These are phyloP conservation scores for Hyphodiscus sp. DNA, from an alignment of 2,329 filamentous ascomycete genomes.

Conservation along the genomic window DNA sequence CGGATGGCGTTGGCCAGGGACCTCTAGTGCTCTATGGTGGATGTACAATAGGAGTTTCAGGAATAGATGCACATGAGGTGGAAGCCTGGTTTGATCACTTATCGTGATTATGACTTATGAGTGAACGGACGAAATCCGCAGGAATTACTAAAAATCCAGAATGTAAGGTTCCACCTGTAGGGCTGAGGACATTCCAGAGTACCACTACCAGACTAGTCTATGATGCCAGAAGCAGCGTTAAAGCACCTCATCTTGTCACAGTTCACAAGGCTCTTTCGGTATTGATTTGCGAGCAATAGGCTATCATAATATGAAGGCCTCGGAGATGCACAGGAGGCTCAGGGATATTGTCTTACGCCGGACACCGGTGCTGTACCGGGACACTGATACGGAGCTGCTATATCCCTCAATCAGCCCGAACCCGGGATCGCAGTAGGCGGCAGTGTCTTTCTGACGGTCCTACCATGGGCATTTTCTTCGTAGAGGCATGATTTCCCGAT, in stretches of 20 bases:
- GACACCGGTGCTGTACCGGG: no score
- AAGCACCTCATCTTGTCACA: slow-evolving; percentile 6
- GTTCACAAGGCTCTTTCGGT: slow-evolving; percentile 5
- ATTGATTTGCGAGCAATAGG: slow-evolving; percentile 2
- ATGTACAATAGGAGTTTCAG: slow-evolving; percentile 25
- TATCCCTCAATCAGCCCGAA: background rate
- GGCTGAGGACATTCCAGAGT: background rate
- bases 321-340: background rate
- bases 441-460: no score
- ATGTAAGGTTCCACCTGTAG: background rate
- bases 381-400: background rate
- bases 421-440: no score
- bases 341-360: background rate
- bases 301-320: background rate
- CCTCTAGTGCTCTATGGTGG: slow-evolving; percentile 1
- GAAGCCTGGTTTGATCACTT: background rate
- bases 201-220: background rate
- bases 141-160: background rate
- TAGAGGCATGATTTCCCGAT: no score
- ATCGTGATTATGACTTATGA: background rate
- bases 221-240: background rate
- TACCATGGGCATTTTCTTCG: no score
- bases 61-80: slow-evolving; percentile 17
- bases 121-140: background rate
- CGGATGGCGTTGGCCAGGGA: slow-evolving; percentile 19